Conservation (phyloP, 2,329 filamentous ascomycete species). For the Rhynchosporium secalis region DNA sequence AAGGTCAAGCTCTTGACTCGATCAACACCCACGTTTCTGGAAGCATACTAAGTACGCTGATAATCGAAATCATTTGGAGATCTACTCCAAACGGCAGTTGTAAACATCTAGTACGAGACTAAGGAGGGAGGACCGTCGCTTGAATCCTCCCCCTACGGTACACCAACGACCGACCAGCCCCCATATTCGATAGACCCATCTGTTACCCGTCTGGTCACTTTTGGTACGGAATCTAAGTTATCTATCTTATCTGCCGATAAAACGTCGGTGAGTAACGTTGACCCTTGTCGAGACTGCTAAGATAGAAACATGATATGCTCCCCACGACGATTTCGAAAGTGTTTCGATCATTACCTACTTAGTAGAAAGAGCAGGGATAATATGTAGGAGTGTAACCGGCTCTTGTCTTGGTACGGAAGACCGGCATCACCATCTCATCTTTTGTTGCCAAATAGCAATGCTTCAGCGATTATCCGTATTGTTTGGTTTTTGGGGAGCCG, state of each 20-base stretch:
- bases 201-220: slow-evolving; percentile 9
- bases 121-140: slow-evolving; percentile 5
- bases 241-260: slow-evolving; percentile 8
- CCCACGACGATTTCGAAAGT: slow-evolving; percentile 8
- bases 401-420: slow-evolving; percentile 3
- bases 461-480: not conserved
- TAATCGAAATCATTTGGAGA: not conserved
- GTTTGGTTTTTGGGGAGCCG: not conserved
- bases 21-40: slow-evolving; percentile 7
- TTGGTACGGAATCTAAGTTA: not conserved
- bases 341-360: slow-evolving; percentile 4
- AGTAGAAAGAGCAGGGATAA: not conserved
- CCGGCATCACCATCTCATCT: slow-evolving; percentile 12
- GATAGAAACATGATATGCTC: slow-evolving; percentile 6
- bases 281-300: slow-evolving; percentile 13
- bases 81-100: not conserved
- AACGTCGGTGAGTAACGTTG: slow-evolving; percentile 19
- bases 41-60: slow-evolving; percentile 2
- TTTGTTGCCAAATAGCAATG: not conserved
- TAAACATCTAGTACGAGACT: not conserved
- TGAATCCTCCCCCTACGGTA: not conserved
- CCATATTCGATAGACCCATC: not conserved
- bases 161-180: not conserved
- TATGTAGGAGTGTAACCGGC: not conserved
- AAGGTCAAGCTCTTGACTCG: slow-evolving; percentile 12